Base-by-base conservation (phyloP, 1,284 basidiomycete genomes). In the Amylostereum areolatum region DNA sequence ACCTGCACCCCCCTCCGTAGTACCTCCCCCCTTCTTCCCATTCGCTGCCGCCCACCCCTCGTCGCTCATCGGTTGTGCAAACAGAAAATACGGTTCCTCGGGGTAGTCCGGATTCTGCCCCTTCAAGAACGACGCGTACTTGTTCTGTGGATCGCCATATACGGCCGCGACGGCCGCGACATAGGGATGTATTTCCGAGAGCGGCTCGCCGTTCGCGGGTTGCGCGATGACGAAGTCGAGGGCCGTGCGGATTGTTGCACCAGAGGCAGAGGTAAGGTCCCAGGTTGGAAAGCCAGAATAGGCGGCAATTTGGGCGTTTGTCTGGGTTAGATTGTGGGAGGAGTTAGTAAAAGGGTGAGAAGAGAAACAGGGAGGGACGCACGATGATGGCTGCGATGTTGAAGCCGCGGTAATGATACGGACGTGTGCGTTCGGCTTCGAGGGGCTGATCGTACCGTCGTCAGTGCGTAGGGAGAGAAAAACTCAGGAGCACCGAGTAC, bases 221-320 rank as follows among this genome's bases (percentile, higher is more conserved):
- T 63, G 71, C 54, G 64, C 67, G 68, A 85, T 76, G 7, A 77
- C 70, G 54, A 69, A 83, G 61, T 83, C 74, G 49, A 80, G 65
- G 5, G 81, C 81, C 34, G 66, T 69, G 58, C 81, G 67, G 62
- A 85, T 82, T 24, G 72, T 81, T 1, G 71, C 68, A 25, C 78
- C 78, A 8, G 62, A 58, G 10, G 54, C 63, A 24, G 78, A 74
- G 27, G 69, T 75, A 43, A 67, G 64, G 47, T 74, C 70, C 77
- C 80, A 84, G 28, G 68, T 65, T 59, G 41, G 7, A 31, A 71
- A 66, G 29, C 67, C 69, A 29, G 71, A 45, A 56, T 77, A 79
- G 32, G 65, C 60, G 25, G 67, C 72, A 37, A 84, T 59, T 39
- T 75, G 73, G 10, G 78, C 80, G 53, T 78, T 80, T 3, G 78